Evolutionary conservation across 306 rosid genomes (phyloP), one percentile per base, ranked within the genome.

Genomic region (Inga oerstediana): DNA sequence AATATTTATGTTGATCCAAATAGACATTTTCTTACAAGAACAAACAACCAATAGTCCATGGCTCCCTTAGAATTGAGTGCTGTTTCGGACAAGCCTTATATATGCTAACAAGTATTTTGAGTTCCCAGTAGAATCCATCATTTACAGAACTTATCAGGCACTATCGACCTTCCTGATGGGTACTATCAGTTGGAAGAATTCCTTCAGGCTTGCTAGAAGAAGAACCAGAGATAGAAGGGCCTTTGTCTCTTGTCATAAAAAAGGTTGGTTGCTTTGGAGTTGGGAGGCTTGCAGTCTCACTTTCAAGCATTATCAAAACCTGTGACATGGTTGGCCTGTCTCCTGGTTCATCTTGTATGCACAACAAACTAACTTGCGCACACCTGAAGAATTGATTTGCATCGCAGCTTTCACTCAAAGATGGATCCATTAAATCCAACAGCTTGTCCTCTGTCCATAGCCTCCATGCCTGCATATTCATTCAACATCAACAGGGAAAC

Each of bases 321-420:
- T 75, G 72, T 5, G 90, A 82, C 79, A 89, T 80, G n/a, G 79
- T n/a, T 3, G 87, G 92, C 1, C 92, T 78, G 39, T 87, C 90
- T n/a, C 34, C 41, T 0, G 89, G 90, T 41, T 85, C 88, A 27
- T 89, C 89, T 81, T 89, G 89, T 12, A 84, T 83, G 24, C 91
- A 86, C 54, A 88, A 44, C 11, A 88, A 83, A 49, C 79, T 80
- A 9, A 85, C 30, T 22, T 70, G 76, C 6, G 85, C 88, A 62
- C 84, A 89, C 71, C 65, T 85, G 1, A 78, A 3, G 34, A 87
- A 89, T 52, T 83, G 75, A 48, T 44, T 64, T 24, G 54, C n/a
- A 43, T 79, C 22, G 75, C 79, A 87, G 79, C 80, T 85, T 79
- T 81, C 89, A 5, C 14, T 68, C 75, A 89, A 11, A 65, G 48